Evolutionary conservation across 768 basidiomycete genomes (phyloP).

Genomic region (Tulasnella sp.): DNA sequence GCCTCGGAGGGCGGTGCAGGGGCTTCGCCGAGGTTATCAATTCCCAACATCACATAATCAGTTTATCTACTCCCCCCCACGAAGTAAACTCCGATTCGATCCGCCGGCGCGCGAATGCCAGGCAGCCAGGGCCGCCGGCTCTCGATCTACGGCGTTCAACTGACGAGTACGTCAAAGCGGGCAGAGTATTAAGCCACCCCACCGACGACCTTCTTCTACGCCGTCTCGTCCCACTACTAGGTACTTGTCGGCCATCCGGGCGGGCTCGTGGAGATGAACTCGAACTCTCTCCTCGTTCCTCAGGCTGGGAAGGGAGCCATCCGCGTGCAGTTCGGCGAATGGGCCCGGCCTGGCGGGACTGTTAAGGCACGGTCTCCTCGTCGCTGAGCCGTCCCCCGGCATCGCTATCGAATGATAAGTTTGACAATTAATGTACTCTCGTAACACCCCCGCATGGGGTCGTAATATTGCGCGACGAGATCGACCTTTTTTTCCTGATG

Average conservation of each 20-base stretch:
- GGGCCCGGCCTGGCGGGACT: too few relatives aligned
- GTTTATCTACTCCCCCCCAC: not conserved
- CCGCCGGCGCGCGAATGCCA: not conserved
- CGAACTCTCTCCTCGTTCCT: too few relatives aligned
- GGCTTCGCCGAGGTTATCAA: not conserved
- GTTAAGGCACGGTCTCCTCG: too few relatives aligned
- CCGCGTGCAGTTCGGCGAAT: too few relatives aligned
- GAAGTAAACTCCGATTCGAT: not conserved
- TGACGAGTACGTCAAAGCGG: not conserved
- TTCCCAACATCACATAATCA: not conserved
- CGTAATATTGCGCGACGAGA: not conserved
- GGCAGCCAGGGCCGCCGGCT: not conserved
- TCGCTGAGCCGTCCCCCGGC: too few relatives aligned
- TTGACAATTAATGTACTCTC: not conserved
- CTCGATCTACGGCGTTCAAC: not conserved
- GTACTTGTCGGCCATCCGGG: too few relatives aligned
- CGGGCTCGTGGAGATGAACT: too few relatives aligned
- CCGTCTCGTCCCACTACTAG: too few relatives aligned
- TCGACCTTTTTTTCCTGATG: not conserved
- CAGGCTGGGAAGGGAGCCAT: too few relatives aligned
- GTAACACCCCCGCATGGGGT: not conserved
- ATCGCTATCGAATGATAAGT: too few relatives aligned
- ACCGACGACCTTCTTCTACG: too few relatives aligned
- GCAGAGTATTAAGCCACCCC: not conserved
- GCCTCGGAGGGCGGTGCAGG: not conserved